Evolutionary conservation across 805 yeast species (phyloP).

Genomic region (Scheffersomyces stipitis): DNA sequence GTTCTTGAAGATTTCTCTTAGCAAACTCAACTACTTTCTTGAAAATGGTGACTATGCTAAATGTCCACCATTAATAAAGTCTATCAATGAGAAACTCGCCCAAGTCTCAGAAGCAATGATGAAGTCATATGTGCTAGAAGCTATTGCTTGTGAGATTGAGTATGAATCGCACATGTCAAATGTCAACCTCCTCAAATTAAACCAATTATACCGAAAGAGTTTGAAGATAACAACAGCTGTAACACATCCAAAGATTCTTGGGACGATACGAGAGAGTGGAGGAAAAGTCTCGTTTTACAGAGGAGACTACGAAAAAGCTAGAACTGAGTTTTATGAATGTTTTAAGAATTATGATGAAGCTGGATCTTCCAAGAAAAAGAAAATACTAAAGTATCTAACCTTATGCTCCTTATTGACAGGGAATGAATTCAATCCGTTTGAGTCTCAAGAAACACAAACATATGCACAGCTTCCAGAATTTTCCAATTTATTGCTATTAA

Average conservation of each 20-base stretch:
- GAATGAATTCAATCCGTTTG: slow-evolving; percentile 67
- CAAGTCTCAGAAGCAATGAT: slow-evolving; percentile 44
- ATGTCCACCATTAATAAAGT: slow-evolving; percentile 33
- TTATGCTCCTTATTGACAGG: slow-evolving; percentile 63
- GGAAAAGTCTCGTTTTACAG: slow-evolving; percentile 66
- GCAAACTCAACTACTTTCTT: slow-evolving; percentile 38
- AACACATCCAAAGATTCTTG: slow-evolving; percentile 74
- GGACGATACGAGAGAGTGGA: slow-evolving; percentile 74
- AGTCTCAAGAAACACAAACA: slow-evolving; percentile 67
- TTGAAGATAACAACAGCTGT: slow-evolving; percentile 54
- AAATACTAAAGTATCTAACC: slow-evolving; percentile 59
- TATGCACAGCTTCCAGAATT: slow-evolving; percentile 37
- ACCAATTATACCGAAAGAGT: slow-evolving; percentile 48
- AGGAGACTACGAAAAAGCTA: slow-evolving; percentile 57
- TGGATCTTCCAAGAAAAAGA: slow-evolving; percentile 47
- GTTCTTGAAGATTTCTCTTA: slow-evolving; percentile 49
- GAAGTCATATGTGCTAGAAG: slow-evolving; percentile 55
- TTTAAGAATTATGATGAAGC: slow-evolving; percentile 46
- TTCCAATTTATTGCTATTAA: slow-evolving; percentile 24
- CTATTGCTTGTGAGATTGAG: slow-evolving; percentile 65
- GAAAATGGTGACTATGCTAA: slow-evolving; percentile 28
- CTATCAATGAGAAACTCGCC: slow-evolving; percentile 38
- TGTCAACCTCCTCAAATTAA: slow-evolving; percentile 35
- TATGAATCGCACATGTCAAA: slow-evolving; percentile 41
- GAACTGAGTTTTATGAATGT: slow-evolving; percentile 59